phyloP scores from a whole-genome alignment of 1,284 basidiomycete species.

The Ganoderma boninense region DNA sequence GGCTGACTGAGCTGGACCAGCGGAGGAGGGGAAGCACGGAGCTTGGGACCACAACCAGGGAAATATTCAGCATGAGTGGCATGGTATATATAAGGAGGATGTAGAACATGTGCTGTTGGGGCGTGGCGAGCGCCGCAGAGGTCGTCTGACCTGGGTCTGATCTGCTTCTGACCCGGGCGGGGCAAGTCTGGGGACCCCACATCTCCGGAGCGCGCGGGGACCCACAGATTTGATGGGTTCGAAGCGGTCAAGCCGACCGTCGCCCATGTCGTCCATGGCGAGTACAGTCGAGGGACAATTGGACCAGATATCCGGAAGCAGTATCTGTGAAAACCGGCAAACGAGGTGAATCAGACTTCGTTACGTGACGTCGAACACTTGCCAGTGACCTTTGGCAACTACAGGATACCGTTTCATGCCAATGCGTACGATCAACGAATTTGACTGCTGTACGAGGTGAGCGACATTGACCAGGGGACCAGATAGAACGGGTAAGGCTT shows the following conservation, averaged over 20 bases:
- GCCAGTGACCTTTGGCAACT: neutral
- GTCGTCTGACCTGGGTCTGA: conserved; percentile 24
- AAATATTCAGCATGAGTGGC: neutral
- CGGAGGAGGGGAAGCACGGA: conserved; percentile 24
- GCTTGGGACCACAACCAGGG: conserved; percentile 23
- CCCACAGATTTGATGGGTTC: neutral
- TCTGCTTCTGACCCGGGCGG: conserved; percentile 3
- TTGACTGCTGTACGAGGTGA: neutral
- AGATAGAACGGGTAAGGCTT: neutral
- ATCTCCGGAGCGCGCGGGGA: conserved; percentile 5
- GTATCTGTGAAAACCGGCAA: neutral
- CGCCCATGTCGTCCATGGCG: neutral
- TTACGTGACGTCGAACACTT: neutral
- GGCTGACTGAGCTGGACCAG: conserved; percentile 19
- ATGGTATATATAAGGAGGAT: conserved; percentile 18
- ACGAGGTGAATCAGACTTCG: neutral
- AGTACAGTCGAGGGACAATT: neutral
- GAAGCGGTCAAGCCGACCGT: conserved; percentile 1
- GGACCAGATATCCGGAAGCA: neutral
- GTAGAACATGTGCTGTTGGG: conserved; percentile 10
- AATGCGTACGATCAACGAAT: neutral
- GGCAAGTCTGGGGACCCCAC: conserved; percentile 22
- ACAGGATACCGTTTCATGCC: too few species aligned
- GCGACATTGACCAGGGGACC: neutral
- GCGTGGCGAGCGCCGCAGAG: conserved; percentile 18